phyloP scores from a whole-genome alignment of 305 asterid species.

The Fraxinus sp. region DNA sequence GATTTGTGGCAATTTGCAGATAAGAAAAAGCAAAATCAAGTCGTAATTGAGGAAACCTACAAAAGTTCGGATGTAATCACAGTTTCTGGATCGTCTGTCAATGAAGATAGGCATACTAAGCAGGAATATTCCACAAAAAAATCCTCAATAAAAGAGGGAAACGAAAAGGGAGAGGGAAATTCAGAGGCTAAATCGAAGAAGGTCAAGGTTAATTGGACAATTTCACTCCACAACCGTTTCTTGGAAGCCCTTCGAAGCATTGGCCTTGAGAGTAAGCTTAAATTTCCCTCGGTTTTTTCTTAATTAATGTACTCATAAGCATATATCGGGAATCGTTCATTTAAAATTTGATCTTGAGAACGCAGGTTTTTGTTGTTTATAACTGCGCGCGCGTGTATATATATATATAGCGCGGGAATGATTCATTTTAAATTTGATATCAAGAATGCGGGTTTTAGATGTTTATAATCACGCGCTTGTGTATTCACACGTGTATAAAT shows the following conservation, averaged over 20 bases:
- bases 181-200: constrained; percentile 26
- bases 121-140: constrained; percentile 27
- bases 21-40: constrained; percentile 24
- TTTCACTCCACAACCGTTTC: constrained; percentile 52
- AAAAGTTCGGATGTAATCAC: not conserved
- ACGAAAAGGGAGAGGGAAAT: constrained; percentile 22
- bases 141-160: constrained; percentile 22
- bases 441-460: not conserved
- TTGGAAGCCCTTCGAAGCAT: constrained; percentile 54
- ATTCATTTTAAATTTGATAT: not conserved
- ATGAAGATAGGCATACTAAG: constrained; percentile 1
- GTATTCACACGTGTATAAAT: not conserved
- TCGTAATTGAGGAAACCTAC: constrained; percentile 20
- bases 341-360: not conserved
- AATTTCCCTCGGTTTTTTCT: not conserved
- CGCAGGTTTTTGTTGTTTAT: not conserved
- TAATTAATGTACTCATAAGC: not conserved
- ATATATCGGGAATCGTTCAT: not conserved
- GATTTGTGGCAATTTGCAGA: constrained; percentile 54
- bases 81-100: constrained; percentile 19
- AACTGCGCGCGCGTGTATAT: not conserved
- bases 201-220: constrained; percentile 54
- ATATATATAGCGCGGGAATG: not conserved
- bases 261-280: constrained; percentile 53
- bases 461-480: not conserved